phyloP scores from a whole-genome alignment of 176 grass and related monocot species.

The Oryza glumipatula region DNA sequence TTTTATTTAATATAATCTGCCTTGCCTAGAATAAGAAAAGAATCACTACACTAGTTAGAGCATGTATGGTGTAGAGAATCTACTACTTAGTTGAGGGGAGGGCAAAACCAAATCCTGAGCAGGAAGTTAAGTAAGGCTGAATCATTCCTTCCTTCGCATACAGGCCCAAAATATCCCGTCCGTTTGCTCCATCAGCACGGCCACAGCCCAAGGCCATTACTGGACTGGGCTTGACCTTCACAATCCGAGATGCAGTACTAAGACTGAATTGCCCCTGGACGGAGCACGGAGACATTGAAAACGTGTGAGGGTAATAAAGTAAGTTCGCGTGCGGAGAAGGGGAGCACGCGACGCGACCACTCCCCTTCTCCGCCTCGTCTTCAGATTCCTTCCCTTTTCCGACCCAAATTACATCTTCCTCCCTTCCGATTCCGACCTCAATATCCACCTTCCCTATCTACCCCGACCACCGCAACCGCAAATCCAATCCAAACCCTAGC shows the following conservation, averaged over 20 bases:
- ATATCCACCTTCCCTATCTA: neutral
- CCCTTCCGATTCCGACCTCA: neutral
- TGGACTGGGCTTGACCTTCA: too few relatives aligned
- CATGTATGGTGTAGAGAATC: too few relatives aligned
- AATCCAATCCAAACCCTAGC: slow-evolving; percentile 38
- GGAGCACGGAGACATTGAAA: too few relatives aligned
- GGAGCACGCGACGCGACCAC: too few relatives aligned
- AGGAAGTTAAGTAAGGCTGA: neutral
- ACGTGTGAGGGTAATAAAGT: neutral
- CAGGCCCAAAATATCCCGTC: neutral
- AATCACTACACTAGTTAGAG: too few relatives aligned
- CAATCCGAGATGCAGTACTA: too few relatives aligned
- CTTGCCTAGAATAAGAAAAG: too few relatives aligned
- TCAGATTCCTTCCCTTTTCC: neutral
- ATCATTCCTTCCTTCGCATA: neutral
- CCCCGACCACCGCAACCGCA: neutral
- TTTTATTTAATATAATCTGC: too few relatives aligned
- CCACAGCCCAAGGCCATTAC: too few relatives aligned
- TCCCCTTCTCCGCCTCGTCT: neutral
- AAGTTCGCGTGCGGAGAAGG: neutral
- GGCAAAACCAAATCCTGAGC: neutral
- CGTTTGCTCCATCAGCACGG: too few relatives aligned
- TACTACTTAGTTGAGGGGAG: too few relatives aligned
- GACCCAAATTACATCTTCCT: neutral
- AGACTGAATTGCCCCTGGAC: too few relatives aligned